Base-by-base conservation (phyloP, 2,329 filamentous ascomycete species). In the Apiospora hydei region DNA sequence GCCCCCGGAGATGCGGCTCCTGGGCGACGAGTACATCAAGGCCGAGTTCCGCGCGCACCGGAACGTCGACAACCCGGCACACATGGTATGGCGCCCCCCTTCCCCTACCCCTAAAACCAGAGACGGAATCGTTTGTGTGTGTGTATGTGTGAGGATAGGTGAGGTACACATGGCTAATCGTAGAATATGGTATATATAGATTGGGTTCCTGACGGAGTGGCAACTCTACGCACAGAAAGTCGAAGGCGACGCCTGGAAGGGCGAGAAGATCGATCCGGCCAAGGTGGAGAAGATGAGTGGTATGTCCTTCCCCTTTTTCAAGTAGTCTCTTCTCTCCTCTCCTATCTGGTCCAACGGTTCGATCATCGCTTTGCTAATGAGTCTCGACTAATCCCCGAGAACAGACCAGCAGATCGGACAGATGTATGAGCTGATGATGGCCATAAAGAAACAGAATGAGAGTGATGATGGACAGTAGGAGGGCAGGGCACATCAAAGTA, bases 131-230 rank as follows among this genome's bases (percentile, higher is more conserved):
- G n/a, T n/a, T n/a, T n/a, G n/a, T n/a, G n/a, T n/a, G n/a, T n/a
- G n/a, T n/a, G n/a, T n/a, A n/a, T n/a, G n/a, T n/a, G n/a, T n/a
- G n/a, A n/a, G n/a, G n/a, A n/a, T n/a, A n/a, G n/a, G n/a, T n/a
- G n/a, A n/a, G n/a, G n/a, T n/a, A n/a, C n/a, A n/a, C n/a, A n/a
- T n/a, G n/a, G n/a, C n/a, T n/a, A n/a, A n/a, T n/a, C n/a, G n/a
- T n/a, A n/a, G n/a, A n/a, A n/a, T n/a, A n/a, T n/a, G n/a, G n/a
- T n/a, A n/a, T 44, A 21, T 30, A 26, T 24, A 97, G 94, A 94
- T 98, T 77, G 96, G 96, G 1, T 99, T 99, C 82, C 87, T 99
- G 77, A 96, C 94, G 0, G 95, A 98, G 82, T 99, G 96, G 96
- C 96, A 99, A 82, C 85, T 94, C 70, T 99, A 98, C 80, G 95